A percentile compares a stretch with the other conserved stretches of the same genome.
These are phyloP conservation scores for Extremus antarcticus DNA, from an alignment of 495 filamentous ascomycete species.

Conservation along the genomic window DNA sequence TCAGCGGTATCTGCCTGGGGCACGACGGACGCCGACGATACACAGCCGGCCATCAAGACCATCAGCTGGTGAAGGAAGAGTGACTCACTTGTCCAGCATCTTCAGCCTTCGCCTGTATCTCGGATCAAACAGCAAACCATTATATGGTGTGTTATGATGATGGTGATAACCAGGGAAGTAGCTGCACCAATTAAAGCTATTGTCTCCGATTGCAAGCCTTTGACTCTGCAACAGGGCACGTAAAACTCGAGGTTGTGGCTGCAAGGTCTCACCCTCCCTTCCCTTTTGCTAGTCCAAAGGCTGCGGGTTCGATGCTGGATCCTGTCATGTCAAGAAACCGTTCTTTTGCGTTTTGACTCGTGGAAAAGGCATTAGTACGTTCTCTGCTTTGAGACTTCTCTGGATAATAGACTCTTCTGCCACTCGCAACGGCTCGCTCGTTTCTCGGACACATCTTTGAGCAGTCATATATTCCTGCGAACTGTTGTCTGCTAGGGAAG, in stretches of 20 bases:
- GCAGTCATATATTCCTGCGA: not conserved
- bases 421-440: not conserved
- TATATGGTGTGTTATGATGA: not conserved
- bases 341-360: too few relatives aligned
- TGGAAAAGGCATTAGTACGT: too few relatives aligned
- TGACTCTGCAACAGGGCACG: too few relatives aligned
- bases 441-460: not conserved
- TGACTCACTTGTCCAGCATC: not conserved
- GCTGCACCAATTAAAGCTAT: not conserved
- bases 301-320: not conserved
- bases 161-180: not conserved
- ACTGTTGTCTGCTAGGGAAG: not conserved
- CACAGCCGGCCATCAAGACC: too few relatives aligned
- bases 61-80: too few relatives aligned
- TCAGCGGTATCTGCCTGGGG: too few relatives aligned
- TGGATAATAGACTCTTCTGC: too few relatives aligned
- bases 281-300: not conserved
- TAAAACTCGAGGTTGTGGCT: too few relatives aligned
- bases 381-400: too few relatives aligned
- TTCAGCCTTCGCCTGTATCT: not conserved
- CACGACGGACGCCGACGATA: too few relatives aligned
- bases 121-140: not conserved
- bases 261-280: too few relatives aligned
- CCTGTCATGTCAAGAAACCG: too few relatives aligned
- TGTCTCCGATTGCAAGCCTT: not conserved